Base-by-base conservation (phyloP, 306 rosid genomes). In the Cajanus cajan region DNA sequence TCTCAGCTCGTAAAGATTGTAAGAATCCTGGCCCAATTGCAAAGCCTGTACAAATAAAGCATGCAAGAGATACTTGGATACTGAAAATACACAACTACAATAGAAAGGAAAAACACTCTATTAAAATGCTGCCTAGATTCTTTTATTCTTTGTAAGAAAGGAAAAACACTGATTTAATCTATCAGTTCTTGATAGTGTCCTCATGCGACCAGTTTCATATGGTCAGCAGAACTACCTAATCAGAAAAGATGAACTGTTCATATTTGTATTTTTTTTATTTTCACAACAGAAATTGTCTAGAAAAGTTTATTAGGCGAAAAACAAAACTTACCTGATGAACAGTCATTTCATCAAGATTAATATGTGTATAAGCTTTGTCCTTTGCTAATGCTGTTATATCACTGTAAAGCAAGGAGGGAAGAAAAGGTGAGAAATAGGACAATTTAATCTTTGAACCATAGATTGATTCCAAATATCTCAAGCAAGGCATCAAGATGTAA, bases 341-440 rank as follows among this genome's bases (percentile, higher is more conserved):
- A 58, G 97, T 90, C 90, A 94, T 90, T 83, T 92, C 98, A 71
- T 94, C 96, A 76, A 92, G 93, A 87, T 90, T 92, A 68, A 89
- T 94, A 66, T 88, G 95, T 19, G 97, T 82, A 76, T 94, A 94
- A 31, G 93, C 98, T 83, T 90, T 90, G 88, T 92, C 96, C 88
- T 89, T 94, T 58, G 98, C 98, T 90, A 94, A 89, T 76, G 98
- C 97, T 61, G 96, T 94, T 82, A 94, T 94, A 82, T 94, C 98
- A 84, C 98, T 94, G 86, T 31, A 79, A 79, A 59, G 63, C 25
- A 71, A 22, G 10, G 43, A 67, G 12, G 39, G 39, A 55, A 63
- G 55, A 28, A 50, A 69, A 68, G 57, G 77, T 78, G 24, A 86
- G 82, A 40, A 74, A 63, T 54, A 71, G n/a, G 34, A 59, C 16